phyloP scores from a whole-genome alignment of 441 rosid genomes.

The Erodium texanum region DNA sequence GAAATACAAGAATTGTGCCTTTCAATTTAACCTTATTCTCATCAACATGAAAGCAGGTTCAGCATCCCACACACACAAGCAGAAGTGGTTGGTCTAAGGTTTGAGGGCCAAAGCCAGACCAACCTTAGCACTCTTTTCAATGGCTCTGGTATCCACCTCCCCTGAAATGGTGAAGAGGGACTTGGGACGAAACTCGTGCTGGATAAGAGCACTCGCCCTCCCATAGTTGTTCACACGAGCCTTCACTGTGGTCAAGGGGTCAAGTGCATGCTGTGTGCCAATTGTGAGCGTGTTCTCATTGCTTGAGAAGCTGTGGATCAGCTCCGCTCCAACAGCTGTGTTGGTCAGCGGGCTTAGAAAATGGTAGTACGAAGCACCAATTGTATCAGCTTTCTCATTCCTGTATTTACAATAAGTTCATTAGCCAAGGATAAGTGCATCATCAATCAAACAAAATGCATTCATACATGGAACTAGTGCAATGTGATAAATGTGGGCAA shows the following conservation, averaged over 20 bases:
- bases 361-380: conserved; percentile 71
- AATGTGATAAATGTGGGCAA: no score
- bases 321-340: conserved; percentile 77
- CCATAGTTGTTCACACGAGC: conserved; percentile 64
- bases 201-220: conserved; percentile 62
- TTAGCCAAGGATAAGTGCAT: no score
- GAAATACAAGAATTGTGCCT: no score
- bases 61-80: no score
- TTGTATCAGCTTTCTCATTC: conserved; percentile 66
- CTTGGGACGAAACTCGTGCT: conserved; percentile 88
- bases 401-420: conserved; percentile 24
- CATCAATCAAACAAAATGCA: no score
- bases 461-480: no score
- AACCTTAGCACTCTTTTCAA: conserved; percentile 76
- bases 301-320: conserved; percentile 61
- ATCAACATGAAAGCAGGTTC: no score
- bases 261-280: conserved; percentile 61
- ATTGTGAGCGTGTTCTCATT: conserved; percentile 59
- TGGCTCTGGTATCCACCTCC: conserved; percentile 77
- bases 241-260: conserved; percentile 71
- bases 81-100: conserved; percentile 35
- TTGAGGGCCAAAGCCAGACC: conserved; percentile 86
- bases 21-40: no score
- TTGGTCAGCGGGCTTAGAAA: conserved; percentile 41
- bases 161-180: conserved; percentile 64